Base-by-base conservation (phyloP, 1,284 basidiomycete species). In the Marasmius sp. region DNA sequence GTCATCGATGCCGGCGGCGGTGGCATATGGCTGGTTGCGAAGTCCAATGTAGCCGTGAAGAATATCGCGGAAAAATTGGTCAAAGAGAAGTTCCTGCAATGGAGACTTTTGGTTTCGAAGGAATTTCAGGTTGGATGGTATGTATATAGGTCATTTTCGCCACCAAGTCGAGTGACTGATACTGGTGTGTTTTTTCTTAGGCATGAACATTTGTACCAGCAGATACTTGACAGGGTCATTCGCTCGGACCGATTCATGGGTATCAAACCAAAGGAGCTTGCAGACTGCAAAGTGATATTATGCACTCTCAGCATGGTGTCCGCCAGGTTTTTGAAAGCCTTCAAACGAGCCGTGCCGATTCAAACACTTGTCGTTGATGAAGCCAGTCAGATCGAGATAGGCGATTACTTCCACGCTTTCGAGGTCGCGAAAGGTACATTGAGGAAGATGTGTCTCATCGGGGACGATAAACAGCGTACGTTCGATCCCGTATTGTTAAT, bases 261-360 rank as follows among this genome's bases (percentile, higher is more conserved):
- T 22, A 67, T 66, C 60, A 63, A 22, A 58, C 59, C 54, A 47
- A 66, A 60, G 65, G 64, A 65, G 47, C 65, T 85, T 9, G 67
- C 73, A 54, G 81, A 72, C 27, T 77, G 77, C 55, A 74, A 78
- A 67, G 84, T 92, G 3, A 79, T 92, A 20, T 76, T 93, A 0
- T 91, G 87, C 69, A 93, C 91, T 10, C 72, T 92, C 0, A 81
- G 81, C 69, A 93, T 92, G 88, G 79, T 93, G 0, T 86, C 88
- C 2, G 81, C 79, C 63, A 41, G 20, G 0, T 16, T 2, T 0
- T 67, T 91, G 58, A 68, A 58, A 1, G 79, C 49, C 47, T 79
- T 81, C 60, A 69, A 77, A 4, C 67, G 60, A 1, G 33, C 68
- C 18, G 74, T 84, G 20, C 87, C 87, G 3, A 67, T 87, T 16